Evolutionary conservation across 1,139 yeast species (phyloP), one percentile per base, ranked within the genome.

Genomic region (Yamadazyma atlantica): DNA sequence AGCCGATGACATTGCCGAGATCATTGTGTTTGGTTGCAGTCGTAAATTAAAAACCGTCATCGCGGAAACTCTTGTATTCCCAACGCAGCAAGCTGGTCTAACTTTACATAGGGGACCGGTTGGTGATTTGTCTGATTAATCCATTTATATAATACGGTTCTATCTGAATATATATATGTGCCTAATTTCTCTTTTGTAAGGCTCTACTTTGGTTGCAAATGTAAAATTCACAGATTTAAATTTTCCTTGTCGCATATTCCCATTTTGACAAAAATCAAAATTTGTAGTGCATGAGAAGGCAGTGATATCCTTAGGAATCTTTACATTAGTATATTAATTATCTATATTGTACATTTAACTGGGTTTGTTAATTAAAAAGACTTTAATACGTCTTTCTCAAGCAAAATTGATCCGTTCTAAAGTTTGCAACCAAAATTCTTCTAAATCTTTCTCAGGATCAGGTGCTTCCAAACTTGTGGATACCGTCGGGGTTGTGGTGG

Each of bases 11-110:
- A 69, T 74, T 48, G 78, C 79, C 23, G 79, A 74, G 43, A 49
- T 69, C 19, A 70, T 73, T 41, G 75, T 72, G 5, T 74, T 73
- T 51, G 72, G 71, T n/a, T 63, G 66, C 22, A 55, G 76, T 8
- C 71, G 79, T 62, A 70, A 64, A 44, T 64, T 59, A 41, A 74
- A 73, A 45, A 70, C 77, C 1, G 79, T 74, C 4, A 58, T 74
- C 44, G 78, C 79, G 3, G 78, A 74, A 45, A 66, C 75, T 7
- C 62, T 74, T 43, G 66, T 74, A 2, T 72, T 72, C 48, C 74
- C 78, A 13, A 64, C 69, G 35, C 69, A 73, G 52, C 80, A 74
- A 58, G 79, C 78, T 13, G 79, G 90, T 39, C 78, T 94, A 41
- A 85, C 81, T 51, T 44, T 62, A 29, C 53, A 64, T 47, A 62